Percentiles rank a stretch among this genome's conserved stretches.
Evolutionary conservation across 331 rosid species (phyloP).

Genomic region (Rhamnella rubrinervis): DNA sequence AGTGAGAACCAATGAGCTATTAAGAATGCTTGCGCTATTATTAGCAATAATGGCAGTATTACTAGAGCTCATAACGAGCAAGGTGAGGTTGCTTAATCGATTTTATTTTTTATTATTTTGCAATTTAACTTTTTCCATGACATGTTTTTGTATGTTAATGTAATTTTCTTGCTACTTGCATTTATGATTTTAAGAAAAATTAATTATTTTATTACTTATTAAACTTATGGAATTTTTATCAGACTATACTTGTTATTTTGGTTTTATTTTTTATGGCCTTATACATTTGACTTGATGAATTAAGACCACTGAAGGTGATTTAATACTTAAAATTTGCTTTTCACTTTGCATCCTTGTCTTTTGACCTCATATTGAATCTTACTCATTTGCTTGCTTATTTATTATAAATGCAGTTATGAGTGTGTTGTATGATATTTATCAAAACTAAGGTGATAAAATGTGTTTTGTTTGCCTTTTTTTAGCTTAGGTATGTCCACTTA

Average conservation of each 20-base stretch:
- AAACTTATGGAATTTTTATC: too few relatives aligned
- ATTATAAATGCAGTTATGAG: not conserved
- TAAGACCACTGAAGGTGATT: not conserved
- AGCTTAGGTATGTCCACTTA: too few relatives aligned
- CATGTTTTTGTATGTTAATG: not conserved
- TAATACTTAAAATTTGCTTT: not conserved
- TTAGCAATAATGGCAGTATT: constrained; percentile 25
- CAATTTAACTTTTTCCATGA: not conserved
- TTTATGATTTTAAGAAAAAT: not conserved
- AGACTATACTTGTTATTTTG: too few relatives aligned
- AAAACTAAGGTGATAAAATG: too few relatives aligned
- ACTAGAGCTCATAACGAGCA: constrained; percentile 30
- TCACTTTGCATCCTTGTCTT: not conserved
- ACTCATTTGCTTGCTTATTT: not conserved
- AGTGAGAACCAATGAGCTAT: constrained; percentile 42
- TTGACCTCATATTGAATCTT: not conserved
- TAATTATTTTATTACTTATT: not conserved
- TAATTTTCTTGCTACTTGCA: not conserved
- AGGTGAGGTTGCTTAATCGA: constrained; percentile 40
- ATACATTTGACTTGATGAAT: not conserved
- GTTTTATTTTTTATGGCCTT: not conserved
- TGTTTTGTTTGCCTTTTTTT: too few relatives aligned
- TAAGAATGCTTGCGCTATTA: constrained; percentile 21
- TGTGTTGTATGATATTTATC: too few relatives aligned
- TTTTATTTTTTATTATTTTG: not conserved